Conservation (phyloP, 306 rosid species). For the Lathyrus sativus region DNA sequence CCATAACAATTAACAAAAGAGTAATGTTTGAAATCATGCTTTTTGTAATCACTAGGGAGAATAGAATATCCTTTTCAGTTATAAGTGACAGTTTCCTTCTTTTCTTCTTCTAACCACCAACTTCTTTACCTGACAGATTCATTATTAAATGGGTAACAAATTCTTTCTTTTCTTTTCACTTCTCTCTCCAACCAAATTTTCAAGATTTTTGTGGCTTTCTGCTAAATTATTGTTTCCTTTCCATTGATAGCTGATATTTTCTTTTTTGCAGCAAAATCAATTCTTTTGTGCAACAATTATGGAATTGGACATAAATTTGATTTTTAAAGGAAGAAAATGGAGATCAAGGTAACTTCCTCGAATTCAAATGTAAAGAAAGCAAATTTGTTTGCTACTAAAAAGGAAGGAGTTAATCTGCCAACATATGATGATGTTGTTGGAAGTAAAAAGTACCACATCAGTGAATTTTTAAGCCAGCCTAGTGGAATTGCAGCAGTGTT, state of each 20-base stretch:
- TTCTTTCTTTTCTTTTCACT: neutral
- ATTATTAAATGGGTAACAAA: constrained; percentile 18
- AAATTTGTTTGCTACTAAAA: constrained; percentile 63
- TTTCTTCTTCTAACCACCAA: neutral
- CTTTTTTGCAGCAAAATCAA: constrained; percentile 40
- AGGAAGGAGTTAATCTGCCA: constrained; percentile 67
- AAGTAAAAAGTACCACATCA: constrained; percentile 52
- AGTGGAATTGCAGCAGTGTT: constrained; percentile 78
- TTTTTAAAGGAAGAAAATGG: constrained; percentile 53
- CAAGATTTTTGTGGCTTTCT: neutral
- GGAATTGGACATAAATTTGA: constrained; percentile 44
- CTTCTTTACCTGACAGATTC: neutral
- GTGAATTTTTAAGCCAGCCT: constrained; percentile 74
- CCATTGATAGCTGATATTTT: constrained; percentile 1
- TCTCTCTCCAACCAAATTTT: neutral
- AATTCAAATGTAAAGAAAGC: constrained; percentile 73
- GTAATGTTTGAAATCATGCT: no score
- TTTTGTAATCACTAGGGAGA: no score
- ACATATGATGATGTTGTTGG: constrained; percentile 45
- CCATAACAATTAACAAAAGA: no score
- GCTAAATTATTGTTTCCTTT: constrained; percentile 14
- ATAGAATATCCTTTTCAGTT: neutral
- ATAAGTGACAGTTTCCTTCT: neutral
- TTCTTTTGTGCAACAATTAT: constrained; percentile 49
- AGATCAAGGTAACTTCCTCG: constrained; percentile 43